These are phyloP conservation scores for Colletotrichum sp. DNA, from an alignment of 2,329 filamentous ascomycete genomes.

Conservation along the genomic window DNA sequence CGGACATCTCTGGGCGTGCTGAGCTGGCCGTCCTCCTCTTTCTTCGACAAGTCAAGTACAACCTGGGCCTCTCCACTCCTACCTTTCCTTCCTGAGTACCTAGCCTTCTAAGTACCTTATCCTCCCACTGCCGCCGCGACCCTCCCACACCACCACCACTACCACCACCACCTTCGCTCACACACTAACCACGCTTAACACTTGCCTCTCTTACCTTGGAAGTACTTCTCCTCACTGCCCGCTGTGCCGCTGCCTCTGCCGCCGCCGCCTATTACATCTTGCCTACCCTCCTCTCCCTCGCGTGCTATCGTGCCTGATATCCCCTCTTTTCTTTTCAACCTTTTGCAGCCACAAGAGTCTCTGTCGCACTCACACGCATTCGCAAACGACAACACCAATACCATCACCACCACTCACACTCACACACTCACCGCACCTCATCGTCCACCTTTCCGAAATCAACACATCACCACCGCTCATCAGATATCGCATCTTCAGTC, in stretches of 20 bases:
- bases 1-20: constrained; percentile 22
- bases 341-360: constrained; percentile 11
- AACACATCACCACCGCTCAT: not conserved
- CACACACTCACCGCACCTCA: not conserved
- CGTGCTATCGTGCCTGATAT: constrained; percentile 17
- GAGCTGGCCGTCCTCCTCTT: constrained; percentile 20
- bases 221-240: not conserved
- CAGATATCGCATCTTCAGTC: not conserved
- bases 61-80: constrained; percentile 14
- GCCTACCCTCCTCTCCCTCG: constrained; percentile 21
- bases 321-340: constrained; percentile 21
- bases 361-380: not conserved
- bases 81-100: not conserved
- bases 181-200: not conserved
- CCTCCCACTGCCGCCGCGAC: constrained; percentile 12
- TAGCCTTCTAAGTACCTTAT: not conserved
- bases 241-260: not conserved
- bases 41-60: constrained; percentile 10
- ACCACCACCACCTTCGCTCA: not conserved
- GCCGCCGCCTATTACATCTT: constrained; percentile 19
- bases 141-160: not conserved
- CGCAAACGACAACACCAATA: not conserved
- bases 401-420: not conserved
- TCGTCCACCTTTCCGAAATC: not conserved
- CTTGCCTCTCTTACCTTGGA: not conserved